phyloP scores from a whole-genome alignment of 2,329 filamentous ascomycete species.

The Pyricularia pennisetigena region DNA sequence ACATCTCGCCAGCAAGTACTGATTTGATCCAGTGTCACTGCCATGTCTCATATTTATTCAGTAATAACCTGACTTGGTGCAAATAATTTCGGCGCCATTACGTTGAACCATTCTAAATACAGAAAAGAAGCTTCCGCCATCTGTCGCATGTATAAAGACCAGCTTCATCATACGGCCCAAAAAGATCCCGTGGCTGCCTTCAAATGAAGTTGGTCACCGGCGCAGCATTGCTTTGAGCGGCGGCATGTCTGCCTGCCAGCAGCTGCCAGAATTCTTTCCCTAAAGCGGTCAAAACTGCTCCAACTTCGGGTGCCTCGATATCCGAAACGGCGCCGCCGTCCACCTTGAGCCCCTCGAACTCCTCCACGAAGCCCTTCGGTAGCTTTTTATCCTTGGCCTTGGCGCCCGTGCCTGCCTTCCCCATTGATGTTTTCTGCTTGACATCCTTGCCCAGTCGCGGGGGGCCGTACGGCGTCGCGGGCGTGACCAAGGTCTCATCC shows the following conservation, averaged over 20 bases:
- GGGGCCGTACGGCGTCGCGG: constrained; percentile 34
- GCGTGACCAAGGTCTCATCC: constrained; percentile 57
- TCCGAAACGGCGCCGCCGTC: constrained; percentile 17
- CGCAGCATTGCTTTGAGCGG: background rate
- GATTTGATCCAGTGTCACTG: background rate
- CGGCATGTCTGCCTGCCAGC: background rate
- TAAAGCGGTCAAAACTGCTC: constrained; percentile 28
- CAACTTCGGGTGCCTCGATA: constrained; percentile 28
- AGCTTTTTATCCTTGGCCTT: constrained; percentile 16
- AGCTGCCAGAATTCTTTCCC: constrained; percentile 23
- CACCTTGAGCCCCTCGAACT: constrained; percentile 2
- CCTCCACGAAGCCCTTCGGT: constrained; percentile 4
- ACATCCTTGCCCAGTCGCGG: constrained; percentile 45
- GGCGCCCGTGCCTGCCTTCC: constrained; percentile 25
- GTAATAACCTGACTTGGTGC: background rate
- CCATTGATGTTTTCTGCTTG: constrained; percentile 15
- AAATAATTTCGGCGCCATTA: background rate
- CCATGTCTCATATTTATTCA: background rate
- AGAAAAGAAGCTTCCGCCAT: background rate
- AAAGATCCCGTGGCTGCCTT: background rate
- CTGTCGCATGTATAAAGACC: background rate
- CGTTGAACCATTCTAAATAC: background rate
- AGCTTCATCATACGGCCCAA: background rate
- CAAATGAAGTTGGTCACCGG: background rate
- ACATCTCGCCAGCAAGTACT: background rate